Conservation (phyloP, 192 early-diverging fungal species). For the Backusella westeae region DNA sequence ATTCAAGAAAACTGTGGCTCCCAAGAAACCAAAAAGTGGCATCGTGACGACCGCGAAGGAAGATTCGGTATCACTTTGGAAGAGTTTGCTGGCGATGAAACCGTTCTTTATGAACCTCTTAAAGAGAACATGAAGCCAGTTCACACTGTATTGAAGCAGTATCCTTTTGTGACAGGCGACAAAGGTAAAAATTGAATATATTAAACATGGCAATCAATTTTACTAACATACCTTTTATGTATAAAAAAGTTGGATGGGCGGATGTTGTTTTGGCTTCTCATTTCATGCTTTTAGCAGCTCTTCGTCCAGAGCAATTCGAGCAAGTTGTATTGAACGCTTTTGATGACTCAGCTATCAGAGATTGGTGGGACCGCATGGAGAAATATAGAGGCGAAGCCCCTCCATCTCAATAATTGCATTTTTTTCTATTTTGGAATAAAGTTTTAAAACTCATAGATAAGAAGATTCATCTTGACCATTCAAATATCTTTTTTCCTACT, state of each 20-base stretch:
- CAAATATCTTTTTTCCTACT: not conserved
- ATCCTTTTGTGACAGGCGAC: conserved; percentile 35
- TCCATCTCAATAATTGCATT: not conserved
- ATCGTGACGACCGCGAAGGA: conserved; percentile 38
- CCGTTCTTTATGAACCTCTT: conserved; percentile 17
- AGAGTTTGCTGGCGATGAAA: conserved; percentile 28
- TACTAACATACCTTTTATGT: not conserved
- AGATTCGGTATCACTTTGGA: conserved; percentile 26
- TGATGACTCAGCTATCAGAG: conserved; percentile 30
- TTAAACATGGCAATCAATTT: not conserved
- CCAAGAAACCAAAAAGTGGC: conserved; percentile 23
- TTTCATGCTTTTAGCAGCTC: conserved; percentile 28
- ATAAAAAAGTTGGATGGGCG: conserved; percentile 36
- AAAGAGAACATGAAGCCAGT: conserved; percentile 26
- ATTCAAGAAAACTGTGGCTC: conserved; percentile 31
- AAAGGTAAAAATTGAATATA: conserved; percentile 25
- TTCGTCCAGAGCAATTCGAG: conserved; percentile 35
- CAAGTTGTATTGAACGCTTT: conserved; percentile 22
- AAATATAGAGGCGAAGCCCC: conserved; percentile 9
- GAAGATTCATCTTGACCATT: not conserved
- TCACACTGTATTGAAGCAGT: conserved; percentile 19
- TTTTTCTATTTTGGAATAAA: not conserved
- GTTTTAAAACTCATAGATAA: not conserved
- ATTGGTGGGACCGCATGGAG: conserved; percentile 41
- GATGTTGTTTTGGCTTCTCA: conserved; percentile 37